These are phyloP conservation scores for Backusella luteola DNA, from an alignment of 192 early-diverging fungal species.

Conservation along the genomic window DNA sequence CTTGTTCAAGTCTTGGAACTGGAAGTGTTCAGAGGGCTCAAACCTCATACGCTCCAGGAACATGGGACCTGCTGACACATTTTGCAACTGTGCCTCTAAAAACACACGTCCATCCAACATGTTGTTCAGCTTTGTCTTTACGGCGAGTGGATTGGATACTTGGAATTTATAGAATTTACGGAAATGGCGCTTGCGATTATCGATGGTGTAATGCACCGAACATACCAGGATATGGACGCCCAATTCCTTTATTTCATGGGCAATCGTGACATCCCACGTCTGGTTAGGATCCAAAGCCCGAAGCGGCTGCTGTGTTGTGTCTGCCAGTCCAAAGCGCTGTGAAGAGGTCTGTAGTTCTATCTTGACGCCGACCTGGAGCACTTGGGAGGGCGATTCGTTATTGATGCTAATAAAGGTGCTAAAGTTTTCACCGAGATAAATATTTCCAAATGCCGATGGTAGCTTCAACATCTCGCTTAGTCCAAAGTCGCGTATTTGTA, in stretches of 20 bases:
- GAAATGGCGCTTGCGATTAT: slow-evolving; percentile 69
- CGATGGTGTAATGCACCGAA: slow-evolving; percentile 75
- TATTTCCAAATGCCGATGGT: slow-evolving; percentile 86
- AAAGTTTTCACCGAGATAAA: slow-evolving; percentile 95
- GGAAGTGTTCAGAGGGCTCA: slow-evolving; percentile 75
- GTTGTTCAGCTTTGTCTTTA: slow-evolving; percentile 95
- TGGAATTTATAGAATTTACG: slow-evolving; percentile 96
- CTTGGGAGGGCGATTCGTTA: slow-evolving; percentile 71
- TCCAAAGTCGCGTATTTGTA: slow-evolving; percentile 59
- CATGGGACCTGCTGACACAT: slow-evolving; percentile 76
- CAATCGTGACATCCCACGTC: slow-evolving; percentile 72
- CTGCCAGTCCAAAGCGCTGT: slow-evolving; percentile 72
- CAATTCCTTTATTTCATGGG: slow-evolving; percentile 95
- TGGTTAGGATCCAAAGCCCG: slow-evolving; percentile 62
- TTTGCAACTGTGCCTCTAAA: slow-evolving; percentile 94
- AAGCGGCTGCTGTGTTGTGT: slow-evolving; percentile 47
- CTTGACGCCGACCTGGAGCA: slow-evolving; percentile 72
- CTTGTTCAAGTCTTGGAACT: slow-evolving; percentile 64
- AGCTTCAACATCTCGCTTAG: slow-evolving; percentile 72
- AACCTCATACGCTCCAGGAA: slow-evolving; percentile 87
- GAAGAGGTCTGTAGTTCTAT: slow-evolving; percentile 87
- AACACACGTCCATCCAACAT: slow-evolving; percentile 66
- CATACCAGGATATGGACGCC: slow-evolving; percentile 91
- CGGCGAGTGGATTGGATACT: slow-evolving; percentile 91
- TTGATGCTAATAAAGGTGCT: slow-evolving; percentile 82